Evolutionary conservation across 305 asterid genomes (phyloP).

Genomic region (Solanum chacoense): DNA sequence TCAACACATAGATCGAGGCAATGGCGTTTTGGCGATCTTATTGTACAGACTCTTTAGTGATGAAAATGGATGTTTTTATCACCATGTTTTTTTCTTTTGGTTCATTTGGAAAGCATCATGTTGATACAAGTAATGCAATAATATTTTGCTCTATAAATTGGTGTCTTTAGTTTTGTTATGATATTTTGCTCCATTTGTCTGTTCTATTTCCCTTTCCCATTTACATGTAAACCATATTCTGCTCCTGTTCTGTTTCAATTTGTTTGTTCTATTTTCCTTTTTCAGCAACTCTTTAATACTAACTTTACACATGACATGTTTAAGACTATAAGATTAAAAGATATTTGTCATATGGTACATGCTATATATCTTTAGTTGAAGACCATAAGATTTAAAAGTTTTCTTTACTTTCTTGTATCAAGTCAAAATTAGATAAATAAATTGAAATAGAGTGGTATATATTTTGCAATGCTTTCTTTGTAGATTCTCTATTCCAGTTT

Average conservation of each 20-base stretch:
- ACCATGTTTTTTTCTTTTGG: neutral
- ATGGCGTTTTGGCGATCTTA: neutral
- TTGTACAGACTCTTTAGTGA: neutral
- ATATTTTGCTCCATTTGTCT: neutral
- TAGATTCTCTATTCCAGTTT: neutral
- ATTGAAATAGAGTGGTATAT: neutral
- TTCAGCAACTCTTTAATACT: neutral
- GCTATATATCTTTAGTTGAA: neutral
- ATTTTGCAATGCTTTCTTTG: neutral
- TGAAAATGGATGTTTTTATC: neutral
- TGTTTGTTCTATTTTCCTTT: neutral
- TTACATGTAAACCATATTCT: neutral
- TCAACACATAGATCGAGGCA: neutral
- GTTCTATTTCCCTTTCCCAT: neutral
- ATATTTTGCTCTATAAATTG: neutral
- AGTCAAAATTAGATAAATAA: no score
- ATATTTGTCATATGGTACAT: neutral
- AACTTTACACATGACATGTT: neutral
- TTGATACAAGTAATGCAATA: neutral
- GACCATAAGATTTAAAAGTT: no score
- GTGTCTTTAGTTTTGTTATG: neutral
- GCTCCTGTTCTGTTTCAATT: no score
- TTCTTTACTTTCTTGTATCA: no score
- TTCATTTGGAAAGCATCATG: neutral
- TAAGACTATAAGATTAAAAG: no score